A percentile compares a stretch with the other conserved stretches of the same genome.
Evolutionary conservation across 2,329 filamentous ascomycete species (phyloP).

Genomic region (Decorospora gaudefroyi): DNA sequence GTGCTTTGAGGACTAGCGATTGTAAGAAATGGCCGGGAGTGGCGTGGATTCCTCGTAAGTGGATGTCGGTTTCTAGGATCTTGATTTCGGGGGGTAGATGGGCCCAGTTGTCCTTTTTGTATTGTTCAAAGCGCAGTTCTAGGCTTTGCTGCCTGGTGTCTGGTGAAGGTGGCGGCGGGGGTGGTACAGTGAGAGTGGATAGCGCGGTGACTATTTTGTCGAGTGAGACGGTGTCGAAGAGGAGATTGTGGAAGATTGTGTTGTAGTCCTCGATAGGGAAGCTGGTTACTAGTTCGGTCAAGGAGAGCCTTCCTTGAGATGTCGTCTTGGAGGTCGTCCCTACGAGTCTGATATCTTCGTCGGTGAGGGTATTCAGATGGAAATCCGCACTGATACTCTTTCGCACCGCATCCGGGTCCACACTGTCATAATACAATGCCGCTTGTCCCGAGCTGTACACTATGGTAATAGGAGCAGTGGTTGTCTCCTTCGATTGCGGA

Average conservation of each 20-base stretch:
- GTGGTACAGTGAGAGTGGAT: not conserved
- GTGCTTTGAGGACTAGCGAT: slow-evolving; percentile 6
- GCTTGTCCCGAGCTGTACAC: slow-evolving; percentile 15
- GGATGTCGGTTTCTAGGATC: slow-evolving; percentile 3
- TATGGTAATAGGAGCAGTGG: slow-evolving; percentile 6
- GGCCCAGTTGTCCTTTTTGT: slow-evolving; percentile 1
- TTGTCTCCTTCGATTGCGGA: not conserved
- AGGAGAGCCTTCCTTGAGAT: not conserved
- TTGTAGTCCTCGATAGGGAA: slow-evolving; percentile 4
- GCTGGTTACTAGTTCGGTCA: slow-evolving; percentile 1
- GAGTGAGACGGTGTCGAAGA: slow-evolving; percentile 6
- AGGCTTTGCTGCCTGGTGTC: not conserved
- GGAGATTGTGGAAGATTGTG: slow-evolving; percentile 6
- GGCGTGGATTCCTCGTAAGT: slow-evolving; percentile 1
- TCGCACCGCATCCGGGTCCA: slow-evolving; percentile 8
- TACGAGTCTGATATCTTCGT: slow-evolving; percentile 4
- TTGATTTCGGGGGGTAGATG: slow-evolving; percentile 3
- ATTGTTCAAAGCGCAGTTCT: not conserved
- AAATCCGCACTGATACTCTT: slow-evolving; percentile 17
- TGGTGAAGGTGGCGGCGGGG: not conserved
- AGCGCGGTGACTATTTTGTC: slow-evolving; percentile 2
- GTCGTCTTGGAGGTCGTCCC: not conserved
- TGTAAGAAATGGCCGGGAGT: slow-evolving; percentile 1
- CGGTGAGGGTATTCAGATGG: slow-evolving; percentile 11
- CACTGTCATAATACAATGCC: slow-evolving; percentile 18